Evolutionary conservation across 345 rosid species (phyloP).

Genomic region (Brassica cretica): DNA sequence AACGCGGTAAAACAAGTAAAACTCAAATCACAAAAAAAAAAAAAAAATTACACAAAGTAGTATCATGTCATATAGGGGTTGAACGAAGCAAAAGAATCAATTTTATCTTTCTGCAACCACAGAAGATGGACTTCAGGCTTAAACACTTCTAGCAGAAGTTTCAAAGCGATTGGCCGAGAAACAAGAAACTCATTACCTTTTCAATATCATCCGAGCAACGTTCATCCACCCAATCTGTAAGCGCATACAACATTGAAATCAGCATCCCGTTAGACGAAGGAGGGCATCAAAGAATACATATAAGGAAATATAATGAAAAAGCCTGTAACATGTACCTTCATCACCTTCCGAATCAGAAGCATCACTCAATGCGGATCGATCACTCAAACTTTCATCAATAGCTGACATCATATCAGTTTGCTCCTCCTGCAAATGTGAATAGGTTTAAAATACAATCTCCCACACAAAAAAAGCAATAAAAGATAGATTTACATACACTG

Average conservation of each 20-base stretch:
- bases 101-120: background rate
- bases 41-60: background rate
- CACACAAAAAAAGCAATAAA: background rate
- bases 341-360: constrained; percentile 54
- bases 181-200: constrained; percentile 34
- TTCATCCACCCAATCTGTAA: constrained; percentile 37
- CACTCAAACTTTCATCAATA: constrained; percentile 52
- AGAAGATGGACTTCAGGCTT: background rate
- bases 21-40: background rate
- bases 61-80: background rate
- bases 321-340: constrained; percentile 37
- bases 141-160: background rate
- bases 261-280: constrained; percentile 23
- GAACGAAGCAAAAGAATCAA: background rate
- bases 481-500: constrained; percentile 48
- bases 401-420: constrained; percentile 52
- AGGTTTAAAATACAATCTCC: constrained; percentile 18
- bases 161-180: constrained; percentile 11
- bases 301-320: constrained; percentile 14
- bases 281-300: constrained; percentile 32
- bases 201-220: constrained; percentile 51
- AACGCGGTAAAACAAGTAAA: constrained; percentile 8
- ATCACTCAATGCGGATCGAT: constrained; percentile 50
- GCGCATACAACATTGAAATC: constrained; percentile 17
- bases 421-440: constrained; percentile 48